These are phyloP conservation scores for Clavispora vitiphila DNA, from an alignment of 805 yeast species.

Conservation along the genomic window DNA sequence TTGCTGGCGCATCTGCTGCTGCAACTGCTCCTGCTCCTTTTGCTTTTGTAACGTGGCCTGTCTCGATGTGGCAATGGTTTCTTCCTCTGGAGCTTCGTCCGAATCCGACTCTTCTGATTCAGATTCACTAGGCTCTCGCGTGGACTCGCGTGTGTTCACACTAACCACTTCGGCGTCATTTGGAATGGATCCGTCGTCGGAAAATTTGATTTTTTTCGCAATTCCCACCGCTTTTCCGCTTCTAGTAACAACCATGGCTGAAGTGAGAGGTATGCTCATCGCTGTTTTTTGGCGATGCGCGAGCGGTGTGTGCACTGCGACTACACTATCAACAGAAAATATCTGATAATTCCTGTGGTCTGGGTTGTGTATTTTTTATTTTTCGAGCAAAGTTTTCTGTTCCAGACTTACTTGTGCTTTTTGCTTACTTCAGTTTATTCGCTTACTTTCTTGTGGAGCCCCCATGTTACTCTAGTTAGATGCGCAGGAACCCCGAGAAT, in stretches of 20 bases:
- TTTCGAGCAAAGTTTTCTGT: no score
- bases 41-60: slow-evolving; percentile 22
- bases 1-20: slow-evolving; percentile 20
- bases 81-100: slow-evolving; percentile 43
- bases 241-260: slow-evolving; percentile 27
- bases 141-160: slow-evolving; percentile 10
- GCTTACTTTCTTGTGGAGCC: no score
- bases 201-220: slow-evolving; percentile 29
- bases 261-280: background rate
- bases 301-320: slow-evolving; percentile 1
- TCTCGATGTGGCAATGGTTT: slow-evolving; percentile 28
- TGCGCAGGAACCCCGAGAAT: no score
- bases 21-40: slow-evolving; percentile 17
- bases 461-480: no score
- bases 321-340: background rate
- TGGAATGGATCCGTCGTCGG: slow-evolving; percentile 22
- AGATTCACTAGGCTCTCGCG: slow-evolving; percentile 16
- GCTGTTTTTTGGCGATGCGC: slow-evolving; percentile 1
- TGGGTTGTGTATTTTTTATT: no score
- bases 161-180: slow-evolving; percentile 8
- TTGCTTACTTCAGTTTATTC: no score
- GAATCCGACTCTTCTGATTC: slow-evolving; percentile 17
- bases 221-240: slow-evolving; percentile 15
- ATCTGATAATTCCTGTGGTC: no score
- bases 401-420: no score